A percentile compares a stretch with the other conserved stretches of the same genome.
phyloP scores from a whole-genome alignment of 1,139 yeast genomes.

The Arxiozyma heterogenica region DNA sequence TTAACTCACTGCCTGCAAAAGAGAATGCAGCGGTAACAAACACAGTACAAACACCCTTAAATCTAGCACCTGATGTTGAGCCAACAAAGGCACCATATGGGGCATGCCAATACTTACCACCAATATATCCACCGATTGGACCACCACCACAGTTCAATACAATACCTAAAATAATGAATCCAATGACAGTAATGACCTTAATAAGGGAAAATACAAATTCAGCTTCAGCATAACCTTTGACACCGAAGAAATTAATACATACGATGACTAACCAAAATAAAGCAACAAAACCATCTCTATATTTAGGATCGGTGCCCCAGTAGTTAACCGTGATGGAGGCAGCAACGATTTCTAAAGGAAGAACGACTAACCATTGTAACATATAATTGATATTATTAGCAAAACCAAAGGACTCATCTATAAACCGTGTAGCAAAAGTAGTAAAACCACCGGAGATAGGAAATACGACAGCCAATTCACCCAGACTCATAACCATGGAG shows the following conservation, averaged over 20 bases:
- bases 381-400: constrained; percentile 69
- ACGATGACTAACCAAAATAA: constrained; percentile 53
- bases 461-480: constrained; percentile 58
- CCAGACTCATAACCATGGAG: constrained; percentile 59
- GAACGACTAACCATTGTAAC: constrained; percentile 58
- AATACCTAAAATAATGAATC: constrained; percentile 62
- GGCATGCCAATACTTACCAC: constrained; percentile 54
- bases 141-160: constrained; percentile 65
- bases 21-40: constrained; percentile 50
- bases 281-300: constrained; percentile 37
- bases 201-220: constrained; percentile 53
- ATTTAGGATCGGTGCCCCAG: constrained; percentile 38
- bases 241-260: constrained; percentile 56
- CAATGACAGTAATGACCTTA: constrained; percentile 54
- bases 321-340: constrained; percentile 59
- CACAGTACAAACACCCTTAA: constrained; percentile 44
- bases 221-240: constrained; percentile 54
- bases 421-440: constrained; percentile 56
- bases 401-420: constrained; percentile 67
- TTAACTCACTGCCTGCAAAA: constrained; percentile 59
- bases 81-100: constrained; percentile 53
- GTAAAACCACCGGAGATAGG: constrained; percentile 70
- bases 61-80: constrained; percentile 34
- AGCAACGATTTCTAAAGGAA: constrained; percentile 68
- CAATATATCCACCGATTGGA: constrained; percentile 46